Conservation (phyloP, 2,329 filamentous ascomycete species). For the Pseudovirgaria hyperparasitica region DNA sequence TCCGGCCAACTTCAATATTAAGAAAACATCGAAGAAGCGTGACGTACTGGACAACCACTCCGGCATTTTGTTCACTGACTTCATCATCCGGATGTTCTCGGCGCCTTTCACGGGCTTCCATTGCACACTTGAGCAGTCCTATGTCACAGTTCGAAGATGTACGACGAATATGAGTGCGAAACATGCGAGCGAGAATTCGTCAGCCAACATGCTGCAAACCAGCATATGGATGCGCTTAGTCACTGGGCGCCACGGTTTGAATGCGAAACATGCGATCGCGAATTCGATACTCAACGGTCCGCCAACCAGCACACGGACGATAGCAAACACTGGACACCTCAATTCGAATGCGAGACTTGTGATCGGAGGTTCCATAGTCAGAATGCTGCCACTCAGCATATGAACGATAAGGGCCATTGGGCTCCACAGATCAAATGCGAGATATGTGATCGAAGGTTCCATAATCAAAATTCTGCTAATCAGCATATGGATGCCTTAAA, state of each 20-base stretch:
- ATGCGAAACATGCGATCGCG: constrained; percentile 5
- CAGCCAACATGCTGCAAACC: constrained; percentile 1
- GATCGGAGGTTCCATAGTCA: constrained; percentile 2
- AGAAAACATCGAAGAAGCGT: too few relatives aligned
- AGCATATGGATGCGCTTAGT: constrained; percentile 11
- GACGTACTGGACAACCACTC: too few relatives aligned
- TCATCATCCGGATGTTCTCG: too few relatives aligned
- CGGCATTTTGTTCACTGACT: too few relatives aligned
- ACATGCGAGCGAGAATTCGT: constrained; percentile 4
- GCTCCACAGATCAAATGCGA: constrained; percentile 2
- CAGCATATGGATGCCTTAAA: constrained; percentile 13
- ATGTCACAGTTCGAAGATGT: too few relatives aligned
- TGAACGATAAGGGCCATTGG: constrained; percentile 4
- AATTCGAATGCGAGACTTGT: constrained; percentile 5
- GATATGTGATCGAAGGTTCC: constrained; percentile 1
- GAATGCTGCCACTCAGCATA: constrained; percentile 6
- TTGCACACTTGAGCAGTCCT: too few relatives aligned
- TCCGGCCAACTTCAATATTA: too few relatives aligned
- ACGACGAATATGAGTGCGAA: too few relatives aligned
- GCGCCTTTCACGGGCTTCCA: too few relatives aligned
- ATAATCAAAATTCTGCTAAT: not conserved
- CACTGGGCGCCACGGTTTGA: constrained; percentile 8
- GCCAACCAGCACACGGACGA: constrained; percentile 2
- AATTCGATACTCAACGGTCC: not conserved
- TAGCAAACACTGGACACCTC: constrained; percentile 1